These are phyloP conservation scores for Trichoderma sp. DNA, from an alignment of 2,329 filamentous ascomycete species.

Conservation along the genomic window DNA sequence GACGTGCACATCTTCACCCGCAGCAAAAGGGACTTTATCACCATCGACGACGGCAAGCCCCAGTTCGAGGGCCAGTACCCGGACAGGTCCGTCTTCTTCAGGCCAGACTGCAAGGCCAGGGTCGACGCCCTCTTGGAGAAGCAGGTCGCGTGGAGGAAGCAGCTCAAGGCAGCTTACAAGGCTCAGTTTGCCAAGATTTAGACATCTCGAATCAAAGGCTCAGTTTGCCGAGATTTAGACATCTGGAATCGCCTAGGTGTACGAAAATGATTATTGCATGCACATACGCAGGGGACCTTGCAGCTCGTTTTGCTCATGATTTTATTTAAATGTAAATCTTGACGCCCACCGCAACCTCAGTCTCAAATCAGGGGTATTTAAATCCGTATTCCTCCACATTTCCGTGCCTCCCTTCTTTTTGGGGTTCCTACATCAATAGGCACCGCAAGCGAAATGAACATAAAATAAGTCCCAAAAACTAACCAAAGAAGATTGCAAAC, in stretches of 20 bases:
- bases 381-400: constrained; percentile 11
- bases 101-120: constrained; percentile 34
- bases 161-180: constrained; percentile 6
- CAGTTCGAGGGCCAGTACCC: constrained; percentile 38
- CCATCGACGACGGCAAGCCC: constrained; percentile 35
- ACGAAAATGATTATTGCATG: too few species aligned
- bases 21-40: constrained; percentile 39
- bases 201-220: too few species aligned
- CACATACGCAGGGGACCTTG: not conserved
- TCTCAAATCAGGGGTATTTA: not conserved
- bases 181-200: constrained; percentile 11
- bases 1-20: constrained; percentile 45
- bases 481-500: not conserved
- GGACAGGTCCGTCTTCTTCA: constrained; percentile 32
- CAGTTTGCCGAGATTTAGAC: not conserved
- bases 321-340: not conserved
- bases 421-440: not conserved
- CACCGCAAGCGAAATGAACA: not conserved
- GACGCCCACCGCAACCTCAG: not conserved
- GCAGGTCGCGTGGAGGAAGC: constrained; percentile 19
- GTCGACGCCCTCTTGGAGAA: constrained; percentile 27
- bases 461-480: not conserved
- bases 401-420: not conserved
- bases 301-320: not conserved
- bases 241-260: not conserved